Evolutionary conservation across 345 rosid genomes (phyloP).

Genomic region (Arabis hirsuta): DNA sequence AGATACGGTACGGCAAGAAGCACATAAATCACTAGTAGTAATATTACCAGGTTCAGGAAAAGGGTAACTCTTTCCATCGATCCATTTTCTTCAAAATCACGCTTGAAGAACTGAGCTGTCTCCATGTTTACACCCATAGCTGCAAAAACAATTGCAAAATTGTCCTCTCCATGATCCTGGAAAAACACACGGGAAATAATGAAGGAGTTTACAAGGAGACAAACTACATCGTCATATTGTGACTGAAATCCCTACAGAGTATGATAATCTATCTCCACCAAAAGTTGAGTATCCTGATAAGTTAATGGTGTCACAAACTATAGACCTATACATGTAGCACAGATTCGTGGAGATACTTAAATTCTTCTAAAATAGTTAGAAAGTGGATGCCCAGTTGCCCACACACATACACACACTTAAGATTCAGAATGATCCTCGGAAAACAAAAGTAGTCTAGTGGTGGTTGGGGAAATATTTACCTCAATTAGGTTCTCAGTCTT

Average conservation of each 20-base stretch:
- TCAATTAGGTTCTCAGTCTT: conserved; percentile 75
- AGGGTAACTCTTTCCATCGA: conserved; percentile 99
- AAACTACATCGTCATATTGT: neutral
- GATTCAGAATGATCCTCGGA: conserved; percentile 6
- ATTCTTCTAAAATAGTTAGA: conserved; percentile 7
- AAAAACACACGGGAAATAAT: conserved; percentile 18
- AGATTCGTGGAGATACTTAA: neutral
- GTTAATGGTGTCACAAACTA: conserved; percentile 2
- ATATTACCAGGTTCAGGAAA: conserved; percentile 68
- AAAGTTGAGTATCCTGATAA: conserved; percentile 15
- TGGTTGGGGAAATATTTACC: conserved; percentile 49
- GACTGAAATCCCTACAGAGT: conserved; percentile 12
- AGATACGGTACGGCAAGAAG: neutral
- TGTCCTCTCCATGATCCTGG: conserved; percentile 90
- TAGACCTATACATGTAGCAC: conserved; percentile 4
- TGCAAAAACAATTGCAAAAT: conserved; percentile 98
- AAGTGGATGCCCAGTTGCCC: conserved; percentile 16
- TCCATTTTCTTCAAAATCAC: conserved; percentile 99
- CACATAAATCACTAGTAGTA: neutral
- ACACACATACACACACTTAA: neutral
- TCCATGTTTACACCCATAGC: conserved; percentile 99
- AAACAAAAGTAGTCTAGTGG: conserved; percentile 1
- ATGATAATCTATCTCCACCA: neutral
- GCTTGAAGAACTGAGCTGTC: conserved; percentile 99
- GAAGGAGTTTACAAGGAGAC: conserved; percentile 10